These are phyloP conservation scores for Fusarium goolgardi DNA, from an alignment of 2,329 filamentous ascomycete genomes.

Conservation along the genomic window DNA sequence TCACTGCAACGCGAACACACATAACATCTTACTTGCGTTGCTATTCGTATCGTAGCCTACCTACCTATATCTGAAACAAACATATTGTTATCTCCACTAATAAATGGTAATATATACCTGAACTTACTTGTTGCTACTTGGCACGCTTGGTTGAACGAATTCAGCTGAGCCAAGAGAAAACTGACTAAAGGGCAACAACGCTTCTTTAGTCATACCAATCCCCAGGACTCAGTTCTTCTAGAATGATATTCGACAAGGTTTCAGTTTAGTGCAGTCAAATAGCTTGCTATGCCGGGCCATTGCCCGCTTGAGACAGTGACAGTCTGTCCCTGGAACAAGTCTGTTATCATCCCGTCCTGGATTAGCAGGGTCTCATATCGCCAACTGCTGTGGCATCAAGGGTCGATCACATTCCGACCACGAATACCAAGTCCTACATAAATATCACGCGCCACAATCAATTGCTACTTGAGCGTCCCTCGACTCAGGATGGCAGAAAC, in stretches of 20 bases:
- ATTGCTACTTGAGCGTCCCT: slow-evolving; percentile 24
- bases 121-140: background rate
- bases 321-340: slow-evolving; percentile 1
- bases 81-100: background rate
- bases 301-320: slow-evolving; percentile 18
- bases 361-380: slow-evolving; percentile 18
- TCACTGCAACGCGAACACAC: background rate
- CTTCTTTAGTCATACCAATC: slow-evolving; percentile 4
- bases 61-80: background rate
- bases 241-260: slow-evolving; percentile 26
- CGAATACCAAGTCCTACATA: slow-evolving; percentile 15
- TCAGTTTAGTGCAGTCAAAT: slow-evolving; percentile 20
- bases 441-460: slow-evolving; percentile 25
- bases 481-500: slow-evolving; percentile 19
- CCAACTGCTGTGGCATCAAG: slow-evolving; percentile 23
- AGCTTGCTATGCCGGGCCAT: slow-evolving; percentile 2
- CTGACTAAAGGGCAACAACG: background rate
- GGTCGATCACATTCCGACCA: slow-evolving; percentile 35
- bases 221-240: slow-evolving; percentile 18
- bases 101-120: background rate
- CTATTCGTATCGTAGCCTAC: background rate
- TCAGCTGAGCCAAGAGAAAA: background rate
- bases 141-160: background rate
- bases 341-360: slow-evolving; percentile 9
- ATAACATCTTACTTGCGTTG: background rate